Base-by-base conservation (phyloP, 2,329 filamentous ascomycete species). In the Colletotrichum lindemuthianum region DNA sequence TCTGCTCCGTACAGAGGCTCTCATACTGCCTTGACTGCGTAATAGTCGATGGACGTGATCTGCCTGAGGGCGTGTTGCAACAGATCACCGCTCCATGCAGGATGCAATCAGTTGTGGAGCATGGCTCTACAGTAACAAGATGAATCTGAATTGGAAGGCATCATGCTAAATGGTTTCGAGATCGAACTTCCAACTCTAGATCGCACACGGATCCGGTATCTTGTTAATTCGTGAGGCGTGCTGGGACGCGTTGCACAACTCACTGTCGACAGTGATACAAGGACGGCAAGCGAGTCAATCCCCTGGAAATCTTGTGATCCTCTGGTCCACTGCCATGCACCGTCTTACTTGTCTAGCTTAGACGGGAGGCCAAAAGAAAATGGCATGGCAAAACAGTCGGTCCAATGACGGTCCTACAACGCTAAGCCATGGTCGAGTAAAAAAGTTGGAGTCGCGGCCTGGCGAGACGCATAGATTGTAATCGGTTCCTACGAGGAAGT, bases 251-350 rank as follows among this genome's bases (percentile, higher is more conserved):
- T 43, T 36, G 41, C 41, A 37, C 53, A 43, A 34, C 24, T 24
- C 24, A 24, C 24, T 24, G 24, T 24, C 24, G 24, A 24, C 24
- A 24, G 24, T 24, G 24, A 24, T 24, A 24, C 24, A 24, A 41
- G 36, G 39, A 40, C 40, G 33, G 39, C 39, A 49, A 54, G 50
- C 56, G 56, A 60, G 49, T 49, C 36, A 63, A 53, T 48, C 41
- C 49, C 55, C 49, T 64, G 55, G 39, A 33, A 55, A 54, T 59
- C 49, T 53, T 44, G 37, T 33, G 16, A 37, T 44, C 41, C 54
- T 47, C 33, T 49, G 56, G 49, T 15, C 55, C 60, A 53, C 56
- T 59, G 57, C 32, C 41, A 45, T 64, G 55, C 37, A 54, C 43
- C 49, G 41, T 32, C 11, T 36, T 60, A 49, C 44, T 50, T 50